A percentile compares a stretch with the other conserved stretches of the same genome.
These are phyloP conservation scores for Pythium aquatile DNA, from an alignment of 352 stramenopile genomes.

Conservation along the genomic window DNA sequence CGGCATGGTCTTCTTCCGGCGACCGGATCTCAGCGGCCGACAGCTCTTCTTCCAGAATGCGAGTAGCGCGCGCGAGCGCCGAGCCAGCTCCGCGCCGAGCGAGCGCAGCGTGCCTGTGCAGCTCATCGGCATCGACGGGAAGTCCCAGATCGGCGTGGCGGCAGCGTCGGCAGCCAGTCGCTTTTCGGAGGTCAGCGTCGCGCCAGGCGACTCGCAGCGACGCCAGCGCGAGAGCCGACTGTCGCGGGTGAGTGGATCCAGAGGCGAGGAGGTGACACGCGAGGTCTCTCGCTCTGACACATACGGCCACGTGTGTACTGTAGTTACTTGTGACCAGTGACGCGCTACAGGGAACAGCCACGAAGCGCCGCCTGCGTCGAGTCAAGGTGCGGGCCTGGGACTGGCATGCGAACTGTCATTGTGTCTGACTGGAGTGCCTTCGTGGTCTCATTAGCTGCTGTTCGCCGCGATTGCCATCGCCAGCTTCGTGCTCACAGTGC, in stretches of 20 bases:
- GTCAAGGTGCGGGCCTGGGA: constrained; percentile 29
- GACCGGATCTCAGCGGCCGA: constrained; percentile 37
- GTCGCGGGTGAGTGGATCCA: constrained; percentile 22
- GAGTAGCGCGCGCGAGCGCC: constrained; percentile 11
- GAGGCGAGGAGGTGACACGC: not conserved
- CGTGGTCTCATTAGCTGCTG: constrained; percentile 14
- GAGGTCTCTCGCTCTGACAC: no score
- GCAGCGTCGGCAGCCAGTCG: not conserved
- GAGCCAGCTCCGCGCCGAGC: not conserved
- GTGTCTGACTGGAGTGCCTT: not conserved
- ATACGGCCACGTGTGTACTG: no score
- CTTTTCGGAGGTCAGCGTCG: constrained; percentile 16
- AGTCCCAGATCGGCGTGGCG: constrained; percentile 42
- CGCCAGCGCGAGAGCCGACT: constrained; percentile 15
- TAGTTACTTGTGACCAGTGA: constrained; percentile 49
- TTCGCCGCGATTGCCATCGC: constrained; percentile 14
- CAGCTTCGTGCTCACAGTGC: constrained; percentile 17
- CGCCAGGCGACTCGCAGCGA: not conserved
- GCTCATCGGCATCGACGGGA: constrained; percentile 44
- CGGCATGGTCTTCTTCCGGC: constrained; percentile 23
- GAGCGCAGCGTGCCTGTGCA: constrained; percentile 37
- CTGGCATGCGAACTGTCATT: not conserved
- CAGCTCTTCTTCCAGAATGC: constrained; percentile 43
- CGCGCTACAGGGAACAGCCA: constrained; percentile 29
- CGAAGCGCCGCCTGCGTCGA: constrained; percentile 34